These are phyloP conservation scores for Rugonectria rugulosa DNA, from an alignment of 2,329 filamentous ascomycete genomes.

Conservation along the genomic window DNA sequence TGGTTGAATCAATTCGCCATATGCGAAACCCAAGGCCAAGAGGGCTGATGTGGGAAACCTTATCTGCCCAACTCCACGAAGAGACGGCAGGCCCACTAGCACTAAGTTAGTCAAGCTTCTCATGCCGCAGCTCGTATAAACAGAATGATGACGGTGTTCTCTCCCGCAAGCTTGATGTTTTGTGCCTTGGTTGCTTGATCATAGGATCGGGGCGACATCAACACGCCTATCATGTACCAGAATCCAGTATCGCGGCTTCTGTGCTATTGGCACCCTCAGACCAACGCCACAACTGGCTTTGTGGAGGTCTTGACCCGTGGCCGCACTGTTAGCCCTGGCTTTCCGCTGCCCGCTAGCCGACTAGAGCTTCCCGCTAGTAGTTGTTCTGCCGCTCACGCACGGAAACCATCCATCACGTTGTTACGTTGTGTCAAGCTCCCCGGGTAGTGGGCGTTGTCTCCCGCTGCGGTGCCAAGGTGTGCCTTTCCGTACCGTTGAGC, in stretches of 20 bases:
- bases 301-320: constrained; percentile 5
- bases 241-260: neutral
- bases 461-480: constrained; percentile 6
- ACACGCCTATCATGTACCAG: constrained; percentile 6
- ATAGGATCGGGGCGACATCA: constrained; percentile 5
- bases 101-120: neutral
- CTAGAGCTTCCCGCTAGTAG: neutral
- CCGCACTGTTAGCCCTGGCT: neutral
- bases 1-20: neutral
- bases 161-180: neutral
- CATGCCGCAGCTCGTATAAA: constrained; percentile 9
- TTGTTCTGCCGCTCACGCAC: neutral
- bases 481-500: constrained; percentile 6
- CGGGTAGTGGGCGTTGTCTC: constrained; percentile 17
- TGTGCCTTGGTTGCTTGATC: too few species aligned
- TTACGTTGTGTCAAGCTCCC: constrained; percentile 1
- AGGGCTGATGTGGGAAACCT: constrained; percentile 11
- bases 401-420: neutral
- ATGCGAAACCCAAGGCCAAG: neutral
- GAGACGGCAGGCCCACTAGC: constrained; percentile 3
- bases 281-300: constrained; percentile 18
- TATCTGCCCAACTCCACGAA: constrained; percentile 16
- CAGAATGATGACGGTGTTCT: neutral
- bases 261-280: constrained; percentile 10
- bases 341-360: neutral